Base-by-base conservation (phyloP, 169 alveolate species). In the Theileria orientalis region DNA sequence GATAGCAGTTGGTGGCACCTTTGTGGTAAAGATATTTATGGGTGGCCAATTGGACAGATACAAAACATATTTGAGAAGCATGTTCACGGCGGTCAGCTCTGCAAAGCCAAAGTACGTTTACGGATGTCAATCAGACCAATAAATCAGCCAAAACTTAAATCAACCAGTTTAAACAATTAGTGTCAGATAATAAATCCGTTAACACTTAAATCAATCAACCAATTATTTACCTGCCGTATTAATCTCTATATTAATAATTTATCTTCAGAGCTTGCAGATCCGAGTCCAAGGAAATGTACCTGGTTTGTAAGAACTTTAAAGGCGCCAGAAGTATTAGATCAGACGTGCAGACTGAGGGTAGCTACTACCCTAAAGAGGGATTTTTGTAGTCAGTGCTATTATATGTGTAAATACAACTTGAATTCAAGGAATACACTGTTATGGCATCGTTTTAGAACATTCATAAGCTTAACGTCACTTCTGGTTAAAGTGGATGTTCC, bases 11-110 rank as follows among this genome's bases (percentile, higher is more conserved):
- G 92, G 90, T 1, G 94, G 94, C n/a, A 51, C 83, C 23, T 89
- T 85, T 74, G 90, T 89, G 27, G 94, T 89, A 21, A 89, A 89
- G 59, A 89, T 89, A 61, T 89, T 85, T 67, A 74, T 89, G 83
- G 94, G 94, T 3, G 83, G 90, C 40, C 94, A 89, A 70, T 76
- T 89, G 46, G 46, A 56, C n/a, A 89, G 83, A 64, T 74, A 85
- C 44, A 84, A 83, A 42, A 89, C 92, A 0, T 89, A 89, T 68
- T 73, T 89, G 49, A 84, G 84, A 60, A 82, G 88, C 14, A 82
- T 75, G 29, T 89, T 89, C 67, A 67, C 73, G 57, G 51, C 69
- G 32, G 94, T 89, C 37, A 70, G 84, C 59, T 76, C 92, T 0
- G 83, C 87, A 25, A 89, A 89, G 71, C 94, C 94, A 0, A 78